Percentiles rank a stretch among this genome's conserved stretches.
These are phyloP conservation scores for Diaporthe batatas DNA, from an alignment of 2,329 filamentous ascomycete genomes.

Conservation along the genomic window DNA sequence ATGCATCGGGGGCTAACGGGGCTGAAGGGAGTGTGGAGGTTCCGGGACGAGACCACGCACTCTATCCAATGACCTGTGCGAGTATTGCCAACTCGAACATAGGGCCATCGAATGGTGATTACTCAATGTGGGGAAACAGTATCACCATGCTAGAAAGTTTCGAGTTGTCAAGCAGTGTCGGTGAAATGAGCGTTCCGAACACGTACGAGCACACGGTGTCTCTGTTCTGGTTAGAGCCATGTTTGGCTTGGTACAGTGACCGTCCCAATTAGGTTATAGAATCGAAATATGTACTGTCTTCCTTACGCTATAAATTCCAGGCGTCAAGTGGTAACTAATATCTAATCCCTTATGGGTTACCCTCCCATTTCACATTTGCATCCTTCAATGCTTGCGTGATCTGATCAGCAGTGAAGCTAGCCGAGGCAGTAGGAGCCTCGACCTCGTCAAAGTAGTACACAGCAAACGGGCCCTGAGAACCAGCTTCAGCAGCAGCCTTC, in stretches of 20 bases:
- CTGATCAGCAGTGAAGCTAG: not conserved
- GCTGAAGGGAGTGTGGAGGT: not conserved
- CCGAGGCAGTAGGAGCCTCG: not conserved
- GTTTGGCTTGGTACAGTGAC: not conserved
- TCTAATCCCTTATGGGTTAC: not conserved
- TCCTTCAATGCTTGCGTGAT: not conserved
- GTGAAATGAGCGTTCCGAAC: not conserved
- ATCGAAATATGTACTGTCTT: not conserved
- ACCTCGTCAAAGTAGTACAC: constrained; percentile 18
- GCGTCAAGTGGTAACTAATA: too few relatives aligned
- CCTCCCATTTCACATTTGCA: constrained; percentile 9
- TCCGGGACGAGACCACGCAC: not conserved
- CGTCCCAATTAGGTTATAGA: not conserved
- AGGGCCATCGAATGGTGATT: not conserved
- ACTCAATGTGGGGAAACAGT: not conserved
- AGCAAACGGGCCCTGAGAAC: not conserved
- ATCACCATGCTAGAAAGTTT: not conserved
- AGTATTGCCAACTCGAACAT: not conserved
- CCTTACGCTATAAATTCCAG: too few relatives aligned
- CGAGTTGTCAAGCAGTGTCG: not conserved
- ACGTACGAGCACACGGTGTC: not conserved
- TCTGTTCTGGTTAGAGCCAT: constrained; percentile 3
- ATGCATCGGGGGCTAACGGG: not conserved
- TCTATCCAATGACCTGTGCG: not conserved
- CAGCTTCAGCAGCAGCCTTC: not conserved